A percentile compares a stretch with the other conserved stretches of the same genome.
phyloP scores from a whole-genome alignment of 805 yeast genomes.

The Metschnikowia anglica region DNA sequence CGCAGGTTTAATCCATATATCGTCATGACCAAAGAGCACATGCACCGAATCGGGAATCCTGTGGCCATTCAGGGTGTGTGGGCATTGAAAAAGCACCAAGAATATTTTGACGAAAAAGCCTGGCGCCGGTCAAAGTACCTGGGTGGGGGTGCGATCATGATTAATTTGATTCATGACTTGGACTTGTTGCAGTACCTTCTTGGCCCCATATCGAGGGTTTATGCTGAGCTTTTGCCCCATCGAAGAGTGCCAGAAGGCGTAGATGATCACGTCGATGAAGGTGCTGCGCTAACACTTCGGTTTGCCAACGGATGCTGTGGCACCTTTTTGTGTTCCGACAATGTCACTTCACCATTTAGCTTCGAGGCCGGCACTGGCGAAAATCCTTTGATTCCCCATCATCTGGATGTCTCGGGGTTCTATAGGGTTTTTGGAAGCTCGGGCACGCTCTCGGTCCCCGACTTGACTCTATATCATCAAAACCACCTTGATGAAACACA shows the following conservation, averaged over 20 bases:
- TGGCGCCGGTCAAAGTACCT: constrained; percentile 37
- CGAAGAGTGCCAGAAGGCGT: constrained; percentile 26
- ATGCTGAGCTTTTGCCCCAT: constrained; percentile 37
- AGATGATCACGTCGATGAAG: constrained; percentile 38
- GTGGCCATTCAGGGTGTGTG: constrained; percentile 44
- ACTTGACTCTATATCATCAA: constrained; percentile 39
- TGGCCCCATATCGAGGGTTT: constrained; percentile 40
- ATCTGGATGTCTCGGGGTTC: constrained; percentile 32
- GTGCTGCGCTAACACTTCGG: constrained; percentile 39
- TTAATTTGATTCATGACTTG: constrained; percentile 43
- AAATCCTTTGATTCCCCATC: constrained; percentile 40
- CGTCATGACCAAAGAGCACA: constrained; percentile 35
- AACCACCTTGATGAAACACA: constrained; percentile 18
- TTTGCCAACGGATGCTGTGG: constrained; percentile 41
- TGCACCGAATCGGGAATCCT: constrained; percentile 31
- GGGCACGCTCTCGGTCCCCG: constrained; percentile 43
- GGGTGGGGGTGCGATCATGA: constrained; percentile 43
- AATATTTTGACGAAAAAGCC: constrained; percentile 35
- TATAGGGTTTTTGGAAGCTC: constrained; percentile 40
- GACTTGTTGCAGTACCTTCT: constrained; percentile 41
- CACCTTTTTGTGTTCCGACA: constrained; percentile 43
- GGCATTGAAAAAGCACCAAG: constrained; percentile 37
- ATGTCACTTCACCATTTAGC: constrained; percentile 40
- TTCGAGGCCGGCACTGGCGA: constrained; percentile 46
- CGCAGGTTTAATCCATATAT: constrained; percentile 44